These are phyloP conservation scores for Amesomyces nigricolor DNA, from an alignment of 2,329 filamentous ascomycete genomes.

Conservation along the genomic window DNA sequence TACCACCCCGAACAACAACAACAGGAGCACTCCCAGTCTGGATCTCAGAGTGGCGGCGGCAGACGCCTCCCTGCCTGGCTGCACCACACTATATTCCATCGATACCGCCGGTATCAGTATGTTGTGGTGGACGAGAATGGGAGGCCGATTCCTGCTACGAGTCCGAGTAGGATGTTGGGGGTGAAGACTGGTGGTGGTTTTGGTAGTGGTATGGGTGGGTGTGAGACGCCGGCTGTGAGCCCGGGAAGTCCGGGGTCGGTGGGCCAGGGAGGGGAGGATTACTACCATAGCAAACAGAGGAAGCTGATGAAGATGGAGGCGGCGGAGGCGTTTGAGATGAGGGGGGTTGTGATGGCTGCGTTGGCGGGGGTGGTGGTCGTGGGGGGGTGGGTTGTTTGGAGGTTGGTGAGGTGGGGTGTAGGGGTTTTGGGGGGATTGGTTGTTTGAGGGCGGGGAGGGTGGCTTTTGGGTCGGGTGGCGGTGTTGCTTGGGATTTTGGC, in stretches of 20 bases:
- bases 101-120: constrained; percentile 36
- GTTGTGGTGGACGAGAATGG: constrained; percentile 23
- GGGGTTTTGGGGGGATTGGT: background rate
- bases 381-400: constrained; percentile 30
- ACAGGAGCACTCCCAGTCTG: no score
- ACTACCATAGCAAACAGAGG: constrained; percentile 52
- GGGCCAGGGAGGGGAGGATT: constrained; percentile 24
- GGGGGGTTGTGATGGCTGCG: constrained; percentile 46
- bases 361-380: constrained; percentile 37
- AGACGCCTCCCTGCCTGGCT: constrained; percentile 37
- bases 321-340: constrained; percentile 57
- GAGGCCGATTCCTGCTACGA: background rate
- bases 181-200: background rate
- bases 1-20: constrained; percentile 28
- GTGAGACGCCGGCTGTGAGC: background rate
- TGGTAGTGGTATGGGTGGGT: background rate
- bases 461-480: background rate
- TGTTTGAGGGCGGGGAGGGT: background rate
- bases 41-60: constrained; percentile 20
- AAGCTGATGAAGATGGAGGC: constrained; percentile 59
- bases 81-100: constrained; percentile 35
- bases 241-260: background rate
- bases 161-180: no score
- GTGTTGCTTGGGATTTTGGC: no score
- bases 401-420: constrained; percentile 19